Evolutionary conservation across 2,329 filamentous ascomycete genomes (phyloP), one percentile per base, ranked within the genome.

Genomic region (Aureobasidium lini): DNA sequence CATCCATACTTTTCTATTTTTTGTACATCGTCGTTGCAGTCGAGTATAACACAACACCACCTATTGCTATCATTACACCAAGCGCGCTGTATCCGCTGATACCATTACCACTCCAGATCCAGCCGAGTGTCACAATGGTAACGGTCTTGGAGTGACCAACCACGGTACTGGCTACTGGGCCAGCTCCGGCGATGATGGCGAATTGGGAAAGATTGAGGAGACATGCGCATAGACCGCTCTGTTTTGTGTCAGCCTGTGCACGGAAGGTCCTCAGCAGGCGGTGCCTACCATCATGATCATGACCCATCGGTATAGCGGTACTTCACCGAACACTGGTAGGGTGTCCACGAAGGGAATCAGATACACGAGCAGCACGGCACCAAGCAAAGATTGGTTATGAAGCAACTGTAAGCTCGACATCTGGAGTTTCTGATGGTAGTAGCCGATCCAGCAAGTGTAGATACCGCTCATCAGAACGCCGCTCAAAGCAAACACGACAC

Each of bases 381-480:
- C 82, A 2, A 86, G 74, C 1, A 85, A 84, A 1, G 85, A 83
- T 71, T 88, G 85, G 70, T 86, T 87, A 72, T 83, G 83, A 10
- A 89, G 77, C 34, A 89, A 74, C 73, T 88, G 86, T 80, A 86
- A 85, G 71, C 84, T 87, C 64, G 79, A 81, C 74, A 87, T 83
- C 62, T 84, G 78, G 23, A 87, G 77, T 70, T 82, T 85, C 62
- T 82, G 79, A 69, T 87, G 83, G 67, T 84, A 87, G 66, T 79
- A 81, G 54, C 81, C 79, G 67, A 88, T 86, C 83, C 84, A 87
- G 61, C 88, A 81, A 0, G 85, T 88, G 70, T 88, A 88, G 15
- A 88, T 71, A 1, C 84, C 84, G 34, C 83, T 86, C 15, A 84
- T 84, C 56, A 86, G 77, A 10, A 88, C 84, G 52, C 85, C 85